These are phyloP conservation scores for Clathrospora elynae DNA, from an alignment of 2,329 filamentous ascomycete genomes.

Conservation along the genomic window DNA sequence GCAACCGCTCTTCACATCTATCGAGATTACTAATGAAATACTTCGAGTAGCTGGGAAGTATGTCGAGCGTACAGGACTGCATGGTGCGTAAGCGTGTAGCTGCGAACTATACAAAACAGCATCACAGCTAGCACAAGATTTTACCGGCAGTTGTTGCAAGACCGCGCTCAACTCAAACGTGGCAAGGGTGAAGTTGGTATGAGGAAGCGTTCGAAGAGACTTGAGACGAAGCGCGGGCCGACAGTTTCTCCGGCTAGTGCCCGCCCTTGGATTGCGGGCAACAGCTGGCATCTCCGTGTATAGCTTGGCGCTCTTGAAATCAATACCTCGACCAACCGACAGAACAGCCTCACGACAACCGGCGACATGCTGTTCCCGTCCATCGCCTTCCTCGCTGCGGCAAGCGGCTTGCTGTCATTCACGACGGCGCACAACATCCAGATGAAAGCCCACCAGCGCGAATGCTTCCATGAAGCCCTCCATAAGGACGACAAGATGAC, in stretches of 20 bases:
- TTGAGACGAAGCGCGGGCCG: slow-evolving; percentile 3
- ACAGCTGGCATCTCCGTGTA: slow-evolving; percentile 41
- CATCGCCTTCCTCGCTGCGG: slow-evolving; percentile 47
- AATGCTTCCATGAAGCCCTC: slow-evolving; percentile 95
- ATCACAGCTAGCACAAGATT: too few relatives aligned
- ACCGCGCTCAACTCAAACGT: too few relatives aligned
- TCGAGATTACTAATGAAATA: too few relatives aligned
- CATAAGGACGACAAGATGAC: slow-evolving; percentile 98
- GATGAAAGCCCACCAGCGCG: slow-evolving; percentile 86
- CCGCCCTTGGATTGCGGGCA: slow-evolving; percentile 33
- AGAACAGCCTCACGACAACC: slow-evolving; percentile 18
- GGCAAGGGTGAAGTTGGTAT: background rate
- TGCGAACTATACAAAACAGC: too few relatives aligned
- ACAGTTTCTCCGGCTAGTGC: slow-evolving; percentile 7
- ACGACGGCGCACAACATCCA: slow-evolving; percentile 91
- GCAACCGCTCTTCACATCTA: too few relatives aligned
- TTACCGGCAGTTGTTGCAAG: too few relatives aligned
- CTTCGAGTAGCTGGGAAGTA: too few relatives aligned
- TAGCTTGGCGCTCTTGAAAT: slow-evolving; percentile 18
- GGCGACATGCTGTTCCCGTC: slow-evolving; percentile 46
- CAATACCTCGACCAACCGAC: slow-evolving; percentile 15
- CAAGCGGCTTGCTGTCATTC: slow-evolving; percentile 66
- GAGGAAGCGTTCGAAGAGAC: slow-evolving; percentile 1
- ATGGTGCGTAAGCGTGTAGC: too few relatives aligned
- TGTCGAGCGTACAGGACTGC: too few relatives aligned